Evolutionary conservation across 2,329 filamentous ascomycete species (phyloP).

Genomic region (Grosmannia clavigera): DNA sequence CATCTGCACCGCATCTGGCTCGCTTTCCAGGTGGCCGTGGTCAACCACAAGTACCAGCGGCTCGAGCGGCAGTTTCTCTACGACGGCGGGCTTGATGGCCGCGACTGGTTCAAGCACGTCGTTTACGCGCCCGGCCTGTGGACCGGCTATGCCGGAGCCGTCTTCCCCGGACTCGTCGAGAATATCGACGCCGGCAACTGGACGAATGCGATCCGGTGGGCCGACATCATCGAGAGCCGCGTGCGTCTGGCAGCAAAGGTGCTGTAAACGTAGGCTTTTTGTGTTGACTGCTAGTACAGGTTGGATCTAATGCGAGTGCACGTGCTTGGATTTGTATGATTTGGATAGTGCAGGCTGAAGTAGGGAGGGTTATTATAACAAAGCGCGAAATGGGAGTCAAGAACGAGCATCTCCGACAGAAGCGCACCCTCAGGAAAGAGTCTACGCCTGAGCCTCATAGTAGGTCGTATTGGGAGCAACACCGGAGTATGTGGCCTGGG

Average conservation of each 20-base stretch:
- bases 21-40: slow-evolving; percentile 15
- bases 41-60: slow-evolving; percentile 73
- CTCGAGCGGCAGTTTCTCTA: slow-evolving; percentile 75
- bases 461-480: not conserved
- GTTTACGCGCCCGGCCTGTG: slow-evolving; percentile 56
- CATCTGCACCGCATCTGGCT: slow-evolving; percentile 37
- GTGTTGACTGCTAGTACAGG: no score
- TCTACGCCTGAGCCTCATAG: not conserved
- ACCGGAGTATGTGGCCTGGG: not conserved
- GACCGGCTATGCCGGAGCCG: slow-evolving; percentile 75
- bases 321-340: no score
- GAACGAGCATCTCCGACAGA: no score
- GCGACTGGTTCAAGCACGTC: slow-evolving; percentile 72
- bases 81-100: slow-evolving; percentile 60
- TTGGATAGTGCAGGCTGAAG: no score
- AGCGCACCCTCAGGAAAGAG: not conserved
- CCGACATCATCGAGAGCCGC: slow-evolving; percentile 41
- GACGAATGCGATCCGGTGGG: slow-evolving; percentile 45
- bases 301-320: no score
- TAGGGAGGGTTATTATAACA: no score
- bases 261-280: slow-evolving; percentile 10
- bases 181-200: slow-evolving; percentile 49
- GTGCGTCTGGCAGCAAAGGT: slow-evolving; percentile 33
- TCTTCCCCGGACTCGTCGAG: slow-evolving; percentile 51
- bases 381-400: not conserved